These are phyloP conservation scores for Sequoiadendron giganteum DNA, from an alignment of 75 land plant species.

Conservation along the genomic window DNA sequence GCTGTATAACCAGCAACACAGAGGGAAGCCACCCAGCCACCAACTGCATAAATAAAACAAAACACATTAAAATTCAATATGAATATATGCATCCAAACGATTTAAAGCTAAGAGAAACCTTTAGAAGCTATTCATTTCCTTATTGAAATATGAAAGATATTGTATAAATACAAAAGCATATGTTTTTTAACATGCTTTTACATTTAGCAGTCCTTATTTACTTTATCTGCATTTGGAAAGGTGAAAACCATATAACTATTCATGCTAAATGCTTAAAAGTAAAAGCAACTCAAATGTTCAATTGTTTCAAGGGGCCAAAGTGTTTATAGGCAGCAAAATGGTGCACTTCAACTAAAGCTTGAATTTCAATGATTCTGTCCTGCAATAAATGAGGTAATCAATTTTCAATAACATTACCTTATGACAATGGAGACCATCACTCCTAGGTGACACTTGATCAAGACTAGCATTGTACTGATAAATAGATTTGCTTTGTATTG, in stretches of 20 bases:
- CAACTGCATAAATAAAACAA: conserved; percentile 56
- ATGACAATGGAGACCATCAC: too few relatives aligned
- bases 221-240: not conserved
- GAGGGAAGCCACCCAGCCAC: conserved; percentile 94
- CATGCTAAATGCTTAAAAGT: not conserved
- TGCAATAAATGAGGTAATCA: not conserved
- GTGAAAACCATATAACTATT: not conserved
- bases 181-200: not conserved
- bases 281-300: not conserved
- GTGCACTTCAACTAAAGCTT: not conserved
- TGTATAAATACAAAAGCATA: not conserved
- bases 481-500: too few relatives aligned
- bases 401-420: too few relatives aligned
- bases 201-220: not conserved
- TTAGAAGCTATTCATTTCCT: not conserved
- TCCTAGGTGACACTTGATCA: too few relatives aligned
- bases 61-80: not conserved
- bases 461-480: too few relatives aligned
- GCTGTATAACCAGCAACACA: conserved; percentile 90
- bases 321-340: not conserved
- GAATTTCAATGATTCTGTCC: not conserved
- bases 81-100: not conserved
- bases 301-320: not conserved
- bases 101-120: not conserved
- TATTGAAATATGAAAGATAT: not conserved